A percentile compares a stretch with the other conserved stretches of the same genome.
These are phyloP conservation scores for Fusarium sp. DNA, from an alignment of 2,329 filamentous ascomycete species.

Conservation along the genomic window DNA sequence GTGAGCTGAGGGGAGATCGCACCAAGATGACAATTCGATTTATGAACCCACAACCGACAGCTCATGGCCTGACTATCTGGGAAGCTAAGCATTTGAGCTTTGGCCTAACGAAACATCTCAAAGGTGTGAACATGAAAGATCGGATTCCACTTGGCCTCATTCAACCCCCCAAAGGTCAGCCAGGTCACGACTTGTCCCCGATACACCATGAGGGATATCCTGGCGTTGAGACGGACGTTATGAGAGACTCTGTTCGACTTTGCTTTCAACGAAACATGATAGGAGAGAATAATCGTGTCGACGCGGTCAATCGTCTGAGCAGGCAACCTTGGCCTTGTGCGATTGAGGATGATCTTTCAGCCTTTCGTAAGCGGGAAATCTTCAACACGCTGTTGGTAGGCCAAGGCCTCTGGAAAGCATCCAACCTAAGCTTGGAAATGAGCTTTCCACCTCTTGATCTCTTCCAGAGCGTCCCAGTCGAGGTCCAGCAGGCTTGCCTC, in stretches of 20 bases:
- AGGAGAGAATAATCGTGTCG: background rate
- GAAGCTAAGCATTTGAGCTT: background rate
- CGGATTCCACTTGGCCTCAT: background rate
- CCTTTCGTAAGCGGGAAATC: fast-evolving
- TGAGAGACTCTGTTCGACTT: background rate
- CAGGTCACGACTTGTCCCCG: background rate
- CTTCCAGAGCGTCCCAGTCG: fast-evolving
- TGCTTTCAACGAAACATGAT: fast-evolving
- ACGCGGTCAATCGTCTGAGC: background rate
- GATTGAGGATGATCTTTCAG: background rate
- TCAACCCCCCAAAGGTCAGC: background rate
- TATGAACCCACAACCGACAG: too few relatives aligned
- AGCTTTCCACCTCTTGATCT: fast-evolving
- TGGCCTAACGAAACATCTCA: fast-evolving
- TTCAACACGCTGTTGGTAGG: background rate
- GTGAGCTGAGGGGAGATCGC: background rate
- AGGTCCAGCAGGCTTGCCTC: background rate
- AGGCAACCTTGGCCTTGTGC: fast-evolving
- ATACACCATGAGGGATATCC: background rate
- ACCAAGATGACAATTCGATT: too few relatives aligned
- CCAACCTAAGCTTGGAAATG: fast-evolving
- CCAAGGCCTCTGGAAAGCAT: background rate
- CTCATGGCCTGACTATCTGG: background rate
- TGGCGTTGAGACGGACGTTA: fast-evolving
- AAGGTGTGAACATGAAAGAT: background rate